These are phyloP conservation scores for Tulasnella sp. DNA, from an alignment of 768 basidiomycete genomes.

Conservation along the genomic window DNA sequence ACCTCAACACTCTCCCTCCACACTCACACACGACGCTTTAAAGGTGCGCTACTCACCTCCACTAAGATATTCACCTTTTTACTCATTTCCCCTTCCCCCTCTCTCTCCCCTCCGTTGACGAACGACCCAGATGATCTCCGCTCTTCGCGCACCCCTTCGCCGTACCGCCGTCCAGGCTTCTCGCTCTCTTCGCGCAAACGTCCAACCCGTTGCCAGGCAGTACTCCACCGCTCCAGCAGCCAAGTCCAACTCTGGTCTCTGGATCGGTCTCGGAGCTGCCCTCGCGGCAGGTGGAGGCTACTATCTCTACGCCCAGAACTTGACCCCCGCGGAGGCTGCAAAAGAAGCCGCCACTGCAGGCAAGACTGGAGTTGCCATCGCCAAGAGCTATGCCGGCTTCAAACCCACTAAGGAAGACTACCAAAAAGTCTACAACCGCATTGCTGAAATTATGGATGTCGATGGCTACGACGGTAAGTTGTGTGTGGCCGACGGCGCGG, in stretches of 20 bases:
- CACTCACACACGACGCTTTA: neutral
- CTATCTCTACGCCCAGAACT: slow-evolving; percentile 49
- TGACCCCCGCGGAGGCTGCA: slow-evolving; percentile 39
- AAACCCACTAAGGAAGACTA: slow-evolving; percentile 79
- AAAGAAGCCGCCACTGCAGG: slow-evolving; percentile 51
- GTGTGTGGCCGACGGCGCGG: too few relatives aligned
- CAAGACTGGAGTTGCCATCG: slow-evolving; percentile 59
- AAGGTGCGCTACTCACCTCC: neutral
- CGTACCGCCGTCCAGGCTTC: slow-evolving; percentile 27
- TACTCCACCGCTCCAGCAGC: slow-evolving; percentile 25
- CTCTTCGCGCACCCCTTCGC: slow-evolving; percentile 25
- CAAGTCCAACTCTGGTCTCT: slow-evolving; percentile 49
- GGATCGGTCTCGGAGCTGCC: slow-evolving; percentile 57
- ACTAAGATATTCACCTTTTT: too few relatives aligned
- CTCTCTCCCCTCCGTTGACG: neutral
- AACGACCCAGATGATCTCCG: slow-evolving; percentile 8
- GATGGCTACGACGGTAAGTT: slow-evolving; percentile 82
- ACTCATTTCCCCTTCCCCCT: neutral
- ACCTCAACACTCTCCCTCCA: neutral
- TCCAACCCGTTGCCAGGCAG: slow-evolving; percentile 27
- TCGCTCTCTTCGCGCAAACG: slow-evolving; percentile 33
- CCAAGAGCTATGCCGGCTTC: slow-evolving; percentile 64
- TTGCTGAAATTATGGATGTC: slow-evolving; percentile 70
- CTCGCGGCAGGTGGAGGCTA: slow-evolving; percentile 60
- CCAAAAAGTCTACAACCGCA: slow-evolving; percentile 91